Base-by-base conservation (phyloP, 208 protist genomes). In the Wallacemonas collosoma region DNA sequence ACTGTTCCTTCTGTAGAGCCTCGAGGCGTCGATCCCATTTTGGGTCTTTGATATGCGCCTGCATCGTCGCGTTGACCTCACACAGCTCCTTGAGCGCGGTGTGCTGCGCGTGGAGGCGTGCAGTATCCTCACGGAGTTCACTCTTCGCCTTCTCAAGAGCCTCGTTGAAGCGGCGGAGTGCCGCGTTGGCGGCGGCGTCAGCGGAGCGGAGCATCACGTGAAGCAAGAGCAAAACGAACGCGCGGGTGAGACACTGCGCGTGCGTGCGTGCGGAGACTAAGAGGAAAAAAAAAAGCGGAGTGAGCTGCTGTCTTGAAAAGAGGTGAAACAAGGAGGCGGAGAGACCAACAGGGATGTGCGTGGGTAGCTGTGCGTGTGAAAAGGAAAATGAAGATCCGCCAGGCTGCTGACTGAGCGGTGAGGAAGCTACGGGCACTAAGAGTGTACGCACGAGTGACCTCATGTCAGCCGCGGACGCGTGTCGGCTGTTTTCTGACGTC, bases 141-240 rank as follows among this genome's bases (percentile, higher is more conserved):
- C 66, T 15, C 66, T 88, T 79, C 12, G 82, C 74, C 50, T 78
- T 70, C 38, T 72, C 55, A 12, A 87, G 75, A 2, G 86, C 80
- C 38, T 74, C 71, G 40, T 63, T 45, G 68, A 91, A 91, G 76
- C 65, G 73, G 44, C 60, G 57, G 63, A 91, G 72, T 5, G 80
- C 75, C 56, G 80, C 86, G 2, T 44, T 72, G 61, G 82, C 47
- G 26, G 68, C 71, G 44, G 58, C 58, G 71, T 91, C 86, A 9
- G 76, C 70, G 8, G 66, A 67, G 11, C 58, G n/a, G 0, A 83
- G 76, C 82, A 91, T 91, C 14, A 53, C 48, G 48, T n/a, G 48
- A 53, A 53, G 11, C 48, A 53, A 53, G 48, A 53, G 15, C 0
- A 53, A 15, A 15, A 53, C 11, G 15, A 15, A 53, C 9, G 11